Evolutionary conservation across 768 basidiomycete species (phyloP).

Genomic region (Lactarius akahatsu): DNA sequence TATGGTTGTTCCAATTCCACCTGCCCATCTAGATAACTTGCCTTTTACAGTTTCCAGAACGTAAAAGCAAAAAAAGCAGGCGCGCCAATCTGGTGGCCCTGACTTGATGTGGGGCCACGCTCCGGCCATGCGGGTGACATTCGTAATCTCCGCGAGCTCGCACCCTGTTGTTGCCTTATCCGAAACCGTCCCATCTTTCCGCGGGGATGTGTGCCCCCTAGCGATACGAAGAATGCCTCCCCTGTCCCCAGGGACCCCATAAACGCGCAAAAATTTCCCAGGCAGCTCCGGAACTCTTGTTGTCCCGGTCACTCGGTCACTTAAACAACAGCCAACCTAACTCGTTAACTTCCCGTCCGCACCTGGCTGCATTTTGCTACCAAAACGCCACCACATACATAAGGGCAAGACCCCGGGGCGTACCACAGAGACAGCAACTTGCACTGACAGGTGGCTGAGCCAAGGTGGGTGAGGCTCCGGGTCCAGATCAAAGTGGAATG

Average conservation of each 20-base stretch:
- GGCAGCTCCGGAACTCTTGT: not conserved
- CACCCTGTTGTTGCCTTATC: conserved; percentile 1
- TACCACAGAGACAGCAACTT: not conserved
- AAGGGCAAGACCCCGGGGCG: not conserved
- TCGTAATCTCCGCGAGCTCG: conserved; percentile 29
- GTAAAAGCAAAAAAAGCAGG: not conserved
- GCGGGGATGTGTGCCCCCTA: conserved; percentile 11
- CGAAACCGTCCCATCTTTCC: conserved; percentile 7
- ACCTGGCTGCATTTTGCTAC: not conserved
- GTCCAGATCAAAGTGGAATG: not conserved
- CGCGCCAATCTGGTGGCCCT: conserved; percentile 6
- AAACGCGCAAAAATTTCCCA: not conserved
- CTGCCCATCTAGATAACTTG: conserved; percentile 7
- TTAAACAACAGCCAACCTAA: not conserved
- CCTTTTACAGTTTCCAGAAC: conserved; percentile 13
- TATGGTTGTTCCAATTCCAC: conserved; percentile 4
- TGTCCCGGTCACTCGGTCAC: not conserved
- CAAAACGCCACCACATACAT: not conserved
- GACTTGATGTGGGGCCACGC: conserved; percentile 18
- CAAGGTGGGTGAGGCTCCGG: not conserved
- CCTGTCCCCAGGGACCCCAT: not conserved
- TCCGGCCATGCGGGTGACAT: conserved; percentile 20
- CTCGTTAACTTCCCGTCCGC: not conserved
- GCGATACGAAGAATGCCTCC: too few relatives aligned
- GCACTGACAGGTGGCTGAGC: not conserved